A percentile compares a stretch with the other conserved stretches of the same genome.
Evolutionary conservation across 2,329 filamentous ascomycete genomes (phyloP).

Genomic region (Mariannaea elegans): DNA sequence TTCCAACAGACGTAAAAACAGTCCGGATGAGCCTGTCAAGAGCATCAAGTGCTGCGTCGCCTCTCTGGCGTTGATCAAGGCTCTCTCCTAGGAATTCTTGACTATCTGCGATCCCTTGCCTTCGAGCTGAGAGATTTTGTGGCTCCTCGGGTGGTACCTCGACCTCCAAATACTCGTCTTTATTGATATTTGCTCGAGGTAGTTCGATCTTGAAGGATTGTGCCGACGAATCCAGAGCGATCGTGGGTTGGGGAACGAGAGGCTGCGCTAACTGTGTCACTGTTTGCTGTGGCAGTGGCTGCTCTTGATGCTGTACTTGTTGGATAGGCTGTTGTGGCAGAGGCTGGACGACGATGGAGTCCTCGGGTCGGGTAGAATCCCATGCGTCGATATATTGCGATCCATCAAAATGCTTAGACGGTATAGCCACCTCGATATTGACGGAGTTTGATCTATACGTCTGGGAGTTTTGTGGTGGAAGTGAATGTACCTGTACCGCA

Average conservation of each 20-base stretch:
- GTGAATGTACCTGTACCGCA: constrained; percentile 22
- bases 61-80: constrained; percentile 83
- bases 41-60: constrained; percentile 75
- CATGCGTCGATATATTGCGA: constrained; percentile 48
- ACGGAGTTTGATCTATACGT: constrained; percentile 47
- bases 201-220: constrained; percentile 56
- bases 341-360: constrained; percentile 19
- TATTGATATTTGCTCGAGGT: constrained; percentile 54
- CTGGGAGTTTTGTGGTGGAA: constrained; percentile 39
- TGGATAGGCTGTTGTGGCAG: constrained; percentile 22
- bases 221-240: constrained; percentile 22
- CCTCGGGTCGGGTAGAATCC: constrained; percentile 35
- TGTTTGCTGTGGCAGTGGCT: neutral
- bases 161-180: constrained; percentile 61
- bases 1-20: constrained; percentile 81
- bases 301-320: neutral
- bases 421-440: constrained; percentile 59
- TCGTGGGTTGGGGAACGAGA: constrained; percentile 8
- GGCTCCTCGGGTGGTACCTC: constrained; percentile 58
- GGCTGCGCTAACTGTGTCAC: constrained; percentile 6
- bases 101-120: constrained; percentile 60
- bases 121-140: constrained; percentile 59
- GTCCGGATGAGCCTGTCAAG: constrained; percentile 75
- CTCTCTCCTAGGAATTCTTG: constrained; percentile 68
- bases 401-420: constrained; percentile 53